A percentile compares a stretch with the other conserved stretches of the same genome.
Conservation (phyloP, 208 protist genomes). For the Trypanosoma cruzi region DNA sequence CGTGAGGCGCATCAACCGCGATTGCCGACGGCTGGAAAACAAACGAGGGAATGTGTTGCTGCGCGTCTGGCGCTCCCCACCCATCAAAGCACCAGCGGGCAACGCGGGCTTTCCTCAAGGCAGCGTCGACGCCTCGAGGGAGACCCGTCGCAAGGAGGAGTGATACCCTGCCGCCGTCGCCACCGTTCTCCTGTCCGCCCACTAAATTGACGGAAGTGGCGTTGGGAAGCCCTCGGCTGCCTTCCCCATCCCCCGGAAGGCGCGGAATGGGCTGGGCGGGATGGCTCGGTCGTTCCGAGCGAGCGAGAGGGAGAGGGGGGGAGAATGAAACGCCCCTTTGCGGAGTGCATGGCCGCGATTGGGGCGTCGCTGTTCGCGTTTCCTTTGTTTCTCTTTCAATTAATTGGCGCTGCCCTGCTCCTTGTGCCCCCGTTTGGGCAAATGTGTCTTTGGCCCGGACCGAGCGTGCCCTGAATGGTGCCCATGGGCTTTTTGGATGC, state of each 20-base stretch:
- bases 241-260: background rate
- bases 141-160: conserved; percentile 8
- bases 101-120: background rate
- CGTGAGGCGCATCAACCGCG: conserved; percentile 15
- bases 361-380: too few species aligned
- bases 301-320: background rate
- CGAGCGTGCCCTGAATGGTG: too few species aligned
- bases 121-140: background rate
- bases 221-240: conserved; percentile 2
- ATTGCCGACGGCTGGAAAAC: background rate
- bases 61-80: background rate
- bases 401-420: too few species aligned
- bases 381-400: too few species aligned
- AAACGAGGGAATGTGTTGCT: background rate
- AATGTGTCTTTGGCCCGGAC: too few species aligned
- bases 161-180: background rate
- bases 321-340: too few species aligned
- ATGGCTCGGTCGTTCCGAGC: conserved; percentile 14
- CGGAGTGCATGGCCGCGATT: too few species aligned
- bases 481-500: too few species aligned
- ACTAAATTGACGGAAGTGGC: conserved; percentile 15
- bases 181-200: conserved; percentile 12
- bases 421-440: too few species aligned
- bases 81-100: background rate
- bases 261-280: conserved; percentile 15